These are phyloP conservation scores for Pelargonium myrrhifolium DNA, from an alignment of 441 rosid genomes.

Conservation along the genomic window DNA sequence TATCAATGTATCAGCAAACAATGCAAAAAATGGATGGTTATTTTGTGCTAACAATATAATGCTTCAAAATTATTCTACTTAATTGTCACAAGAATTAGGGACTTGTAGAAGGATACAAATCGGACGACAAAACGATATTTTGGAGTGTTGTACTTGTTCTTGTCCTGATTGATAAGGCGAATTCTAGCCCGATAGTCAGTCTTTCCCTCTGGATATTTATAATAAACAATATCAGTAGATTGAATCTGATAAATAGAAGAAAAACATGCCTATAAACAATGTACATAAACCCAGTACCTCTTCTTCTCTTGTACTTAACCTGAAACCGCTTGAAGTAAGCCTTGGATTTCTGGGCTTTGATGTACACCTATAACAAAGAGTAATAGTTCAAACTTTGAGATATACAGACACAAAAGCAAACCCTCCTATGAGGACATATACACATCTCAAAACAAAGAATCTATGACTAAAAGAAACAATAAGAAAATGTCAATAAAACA, in stretches of 20 bases:
- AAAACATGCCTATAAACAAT: background rate
- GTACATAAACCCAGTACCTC: slow-evolving; percentile 35
- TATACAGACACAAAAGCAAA: no score
- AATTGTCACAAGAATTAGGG: background rate
- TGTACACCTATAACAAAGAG: slow-evolving; percentile 37
- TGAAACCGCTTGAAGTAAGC: slow-evolving; percentile 85
- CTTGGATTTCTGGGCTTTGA: slow-evolving; percentile 53
- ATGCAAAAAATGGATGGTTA: background rate
- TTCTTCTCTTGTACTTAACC: slow-evolving; percentile 80
- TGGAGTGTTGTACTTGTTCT: slow-evolving; percentile 81
- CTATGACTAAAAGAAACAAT: no score
- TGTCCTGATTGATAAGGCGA: slow-evolving; percentile 70
- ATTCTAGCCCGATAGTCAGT: slow-evolving; percentile 80
- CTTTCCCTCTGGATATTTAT: slow-evolving; percentile 46
- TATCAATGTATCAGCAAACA: background rate
- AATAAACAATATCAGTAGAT: background rate
- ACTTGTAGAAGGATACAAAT: slow-evolving; percentile 41
- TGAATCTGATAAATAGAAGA: background rate
- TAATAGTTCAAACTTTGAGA: no score
- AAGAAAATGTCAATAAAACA: no score
- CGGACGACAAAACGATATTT: slow-evolving; percentile 76
- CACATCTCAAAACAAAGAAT: no score
- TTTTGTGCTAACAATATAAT: background rate
- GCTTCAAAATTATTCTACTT: no score
- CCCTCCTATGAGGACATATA: no score